These are phyloP conservation scores for Mortierella sp. DNA, from an alignment of 371 early-diverging fungal species.

Conservation along the genomic window DNA sequence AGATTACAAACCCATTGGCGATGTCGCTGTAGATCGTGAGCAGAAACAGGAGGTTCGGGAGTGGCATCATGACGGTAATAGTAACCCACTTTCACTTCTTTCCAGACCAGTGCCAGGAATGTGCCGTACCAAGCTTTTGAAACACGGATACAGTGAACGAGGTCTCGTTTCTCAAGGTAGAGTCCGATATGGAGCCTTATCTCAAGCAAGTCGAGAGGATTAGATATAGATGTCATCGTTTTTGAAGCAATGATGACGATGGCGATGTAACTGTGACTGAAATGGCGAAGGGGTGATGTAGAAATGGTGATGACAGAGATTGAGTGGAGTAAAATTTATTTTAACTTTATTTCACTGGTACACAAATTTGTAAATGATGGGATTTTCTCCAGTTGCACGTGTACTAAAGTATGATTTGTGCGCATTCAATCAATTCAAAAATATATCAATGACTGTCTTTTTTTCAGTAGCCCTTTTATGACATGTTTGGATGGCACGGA, in stretches of 20 bases:
- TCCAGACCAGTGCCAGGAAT: background rate
- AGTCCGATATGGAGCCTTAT: background rate
- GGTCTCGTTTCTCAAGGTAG: background rate
- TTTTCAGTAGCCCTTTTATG: no score
- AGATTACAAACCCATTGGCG: background rate
- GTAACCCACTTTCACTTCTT: background rate
- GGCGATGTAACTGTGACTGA: no score
- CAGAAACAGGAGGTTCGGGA: background rate
- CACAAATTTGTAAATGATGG: no score
- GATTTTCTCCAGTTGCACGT: no score
- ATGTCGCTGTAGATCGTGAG: background rate
- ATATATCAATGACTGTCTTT: no score
- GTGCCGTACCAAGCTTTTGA: background rate
- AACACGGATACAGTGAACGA: conserved; percentile 3
- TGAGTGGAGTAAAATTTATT: no score
- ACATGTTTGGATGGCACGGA: no score
- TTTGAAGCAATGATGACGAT: no score
- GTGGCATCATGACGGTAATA: background rate
- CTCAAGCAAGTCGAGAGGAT: conserved; percentile 1
- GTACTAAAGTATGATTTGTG: no score
- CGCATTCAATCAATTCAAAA: no score
- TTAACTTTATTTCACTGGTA: no score
- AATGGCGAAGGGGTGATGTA: background rate
- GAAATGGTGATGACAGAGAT: no score
- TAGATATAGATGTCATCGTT: background rate